Percentiles rank a stretch among this genome's conserved stretches.
These are phyloP conservation scores for Penicillium thymicola DNA, from an alignment of 2,329 filamentous ascomycete species.

Conservation along the genomic window DNA sequence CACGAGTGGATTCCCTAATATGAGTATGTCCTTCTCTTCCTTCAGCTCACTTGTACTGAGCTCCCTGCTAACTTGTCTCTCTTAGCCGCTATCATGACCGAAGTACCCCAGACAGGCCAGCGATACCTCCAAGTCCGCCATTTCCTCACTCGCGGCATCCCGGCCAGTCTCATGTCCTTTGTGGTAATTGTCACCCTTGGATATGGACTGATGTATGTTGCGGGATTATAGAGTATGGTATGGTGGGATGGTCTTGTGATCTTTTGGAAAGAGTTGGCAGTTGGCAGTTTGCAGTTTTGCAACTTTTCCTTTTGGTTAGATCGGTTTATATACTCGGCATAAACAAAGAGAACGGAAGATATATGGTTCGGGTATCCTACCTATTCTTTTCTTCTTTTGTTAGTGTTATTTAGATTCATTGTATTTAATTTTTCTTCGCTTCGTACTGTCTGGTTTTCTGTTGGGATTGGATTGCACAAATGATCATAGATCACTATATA, in stretches of 20 bases:
- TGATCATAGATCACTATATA: too few species aligned
- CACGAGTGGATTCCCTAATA: constrained; percentile 96
- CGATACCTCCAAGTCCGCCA: constrained; percentile 89
- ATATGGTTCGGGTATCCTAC: neutral
- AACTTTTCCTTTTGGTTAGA: neutral
- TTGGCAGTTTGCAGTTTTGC: too few species aligned
- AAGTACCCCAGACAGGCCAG: constrained; percentile 85
- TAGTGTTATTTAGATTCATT: neutral
- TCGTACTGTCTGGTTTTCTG: neutral
- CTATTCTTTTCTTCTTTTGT: neutral
- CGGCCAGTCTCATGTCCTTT: constrained; percentile 77
- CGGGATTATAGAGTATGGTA: constrained; percentile 52
- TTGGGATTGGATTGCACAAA: neutral
- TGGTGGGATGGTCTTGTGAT: neutral
- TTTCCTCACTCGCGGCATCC: constrained; percentile 91
- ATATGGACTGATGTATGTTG: constrained; percentile 82
- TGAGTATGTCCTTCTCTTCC: constrained; percentile 69
- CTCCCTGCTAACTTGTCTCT: constrained; percentile 10
- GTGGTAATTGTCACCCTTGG: constrained; percentile 81
- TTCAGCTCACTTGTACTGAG: constrained; percentile 1
- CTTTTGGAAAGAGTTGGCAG: neutral
- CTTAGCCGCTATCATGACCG: constrained; percentile 96
- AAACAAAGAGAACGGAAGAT: neutral
- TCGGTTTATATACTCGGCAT: neutral
- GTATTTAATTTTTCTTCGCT: neutral